A percentile compares a stretch with the other conserved stretches of the same genome.
Evolutionary conservation across 2,329 filamentous ascomycete species (phyloP).

Genomic region (Aspergillus ustus): DNA sequence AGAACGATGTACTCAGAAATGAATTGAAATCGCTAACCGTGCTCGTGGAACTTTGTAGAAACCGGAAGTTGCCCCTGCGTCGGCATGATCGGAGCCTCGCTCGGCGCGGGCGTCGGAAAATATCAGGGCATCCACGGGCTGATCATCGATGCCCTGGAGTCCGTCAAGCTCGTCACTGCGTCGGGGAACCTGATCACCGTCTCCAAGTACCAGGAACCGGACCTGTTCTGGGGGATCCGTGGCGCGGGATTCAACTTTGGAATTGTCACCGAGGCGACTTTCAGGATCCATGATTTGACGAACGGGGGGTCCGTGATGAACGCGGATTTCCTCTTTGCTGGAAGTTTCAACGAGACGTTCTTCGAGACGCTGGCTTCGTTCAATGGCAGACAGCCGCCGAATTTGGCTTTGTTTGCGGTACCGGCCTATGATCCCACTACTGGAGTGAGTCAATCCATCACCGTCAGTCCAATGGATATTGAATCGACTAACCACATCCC

Average conservation of each 20-base stretch:
- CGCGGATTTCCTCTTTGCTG: constrained; percentile 5
- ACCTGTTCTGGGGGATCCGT: constrained; percentile 14
- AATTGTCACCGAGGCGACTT: constrained; percentile 8
- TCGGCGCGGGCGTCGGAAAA: constrained; percentile 5
- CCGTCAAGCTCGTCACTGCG: background rate
- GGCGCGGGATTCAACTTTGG: constrained; percentile 14
- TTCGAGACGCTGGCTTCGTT: background rate
- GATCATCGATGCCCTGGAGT: constrained; percentile 5
- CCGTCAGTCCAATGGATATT: background rate
- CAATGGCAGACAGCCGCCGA: background rate
- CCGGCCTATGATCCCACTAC: background rate
- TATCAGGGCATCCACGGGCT: constrained; percentile 11
- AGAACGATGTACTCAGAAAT: too few relatives aligned
- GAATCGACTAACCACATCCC: background rate
- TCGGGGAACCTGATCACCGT: background rate
- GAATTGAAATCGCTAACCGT: background rate
- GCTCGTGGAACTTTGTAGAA: background rate
- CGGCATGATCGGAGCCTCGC: constrained; percentile 9
- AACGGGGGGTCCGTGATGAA: background rate
- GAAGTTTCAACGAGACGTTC: background rate
- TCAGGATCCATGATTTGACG: background rate
- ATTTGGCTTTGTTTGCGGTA: background rate
- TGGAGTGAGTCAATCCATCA: too few relatives aligned
- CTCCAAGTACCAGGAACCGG: background rate
- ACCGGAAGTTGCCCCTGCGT: constrained; percentile 10